A percentile compares a stretch with the other conserved stretches of the same genome.
Evolutionary conservation across 768 basidiomycete genomes (phyloP).

Genomic region (Amanita subjunquillea): DNA sequence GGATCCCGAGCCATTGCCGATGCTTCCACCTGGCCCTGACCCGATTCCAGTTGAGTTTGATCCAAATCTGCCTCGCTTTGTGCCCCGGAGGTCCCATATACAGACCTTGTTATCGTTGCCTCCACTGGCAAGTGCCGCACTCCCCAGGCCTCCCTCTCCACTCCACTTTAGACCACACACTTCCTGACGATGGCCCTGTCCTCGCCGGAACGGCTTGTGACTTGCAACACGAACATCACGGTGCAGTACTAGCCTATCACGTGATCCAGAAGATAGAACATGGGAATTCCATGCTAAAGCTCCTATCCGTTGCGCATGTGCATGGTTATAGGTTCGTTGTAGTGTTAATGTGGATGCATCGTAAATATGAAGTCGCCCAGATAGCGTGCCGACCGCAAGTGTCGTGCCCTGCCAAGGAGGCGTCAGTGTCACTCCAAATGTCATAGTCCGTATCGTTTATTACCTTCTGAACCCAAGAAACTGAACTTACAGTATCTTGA

Average conservation of each 20-base stretch:
- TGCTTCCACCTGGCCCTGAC: conserved; percentile 9
- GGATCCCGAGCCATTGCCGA: neutral
- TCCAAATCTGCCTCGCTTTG: conserved; percentile 29
- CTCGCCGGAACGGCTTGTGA: conserved; percentile 55
- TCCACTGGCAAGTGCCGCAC: conserved; percentile 74
- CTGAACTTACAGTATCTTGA: conserved; percentile 71
- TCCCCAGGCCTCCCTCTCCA: conserved; percentile 28
- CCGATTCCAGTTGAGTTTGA: conserved; percentile 4
- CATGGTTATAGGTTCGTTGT: conserved; percentile 74
- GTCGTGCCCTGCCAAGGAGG: conserved; percentile 51
- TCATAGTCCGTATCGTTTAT: neutral
- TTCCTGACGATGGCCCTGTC: conserved; percentile 79
- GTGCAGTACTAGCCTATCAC: conserved; percentile 86
- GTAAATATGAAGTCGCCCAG: conserved; percentile 86
- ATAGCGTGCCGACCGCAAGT: conserved; percentile 88
- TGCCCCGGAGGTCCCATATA: conserved; percentile 86
- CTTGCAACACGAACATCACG: conserved; percentile 78
- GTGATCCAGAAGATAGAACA: conserved; percentile 81
- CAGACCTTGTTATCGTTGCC: conserved; percentile 99
- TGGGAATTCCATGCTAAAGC: conserved; percentile 90
- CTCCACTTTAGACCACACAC: conserved; percentile 97
- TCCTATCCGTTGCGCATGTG: conserved; percentile 85
- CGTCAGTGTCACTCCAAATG: neutral
- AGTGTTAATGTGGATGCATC: conserved; percentile 72
- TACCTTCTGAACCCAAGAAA: conserved; percentile 85